Evolutionary conservation across 805 yeast species (phyloP), one percentile per base, ranked within the genome.

Genomic region (Cyberlindnera petersonii): DNA sequence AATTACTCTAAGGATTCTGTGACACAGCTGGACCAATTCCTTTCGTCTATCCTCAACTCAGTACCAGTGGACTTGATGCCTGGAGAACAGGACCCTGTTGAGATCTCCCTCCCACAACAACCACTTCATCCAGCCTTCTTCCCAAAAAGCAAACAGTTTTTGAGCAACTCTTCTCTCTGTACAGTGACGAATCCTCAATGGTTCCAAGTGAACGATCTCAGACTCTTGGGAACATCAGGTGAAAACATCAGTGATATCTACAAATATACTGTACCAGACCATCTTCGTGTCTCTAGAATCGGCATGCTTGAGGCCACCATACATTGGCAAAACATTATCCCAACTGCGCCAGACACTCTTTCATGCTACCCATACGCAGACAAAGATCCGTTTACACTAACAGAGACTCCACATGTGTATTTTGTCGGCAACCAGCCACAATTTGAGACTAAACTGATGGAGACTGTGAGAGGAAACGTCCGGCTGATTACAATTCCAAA

Each of bases 271-370:
- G 62, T 69, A 21, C 71, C 79, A 24, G 53, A 60, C 16, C 58
- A 57, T 14, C 40, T 55, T 6, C 54, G 53, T 15, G 50, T 53
- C 14, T 55, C 68, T 2, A 61, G 83, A 40, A 49, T 75, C 14
- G 70, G 72, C 16, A 62, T 82, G 51, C 69, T 91, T 65, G 84
- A 80, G 49, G 69, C 77, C 13, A 82, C 86, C 0, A 55, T 93
- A 26, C 63, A 66, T 32, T 89, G 96, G 95, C 91, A 88, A 53
- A 86, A 86, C 54, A 68, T 86, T 18, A 79, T 86, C 1, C 98
- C 98, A 3, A 88, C 97, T 0, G 95, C 96, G 1, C 98, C 98
- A 0, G 98, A 93, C 55, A 93, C 98, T 0, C 63, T 93, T 30
- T 83, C 89, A 72, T 80, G 95, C 48, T 88, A 86, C 52, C 97